phyloP scores from a whole-genome alignment of 768 basidiomycete genomes.

The Termitomyces sp. region DNA sequence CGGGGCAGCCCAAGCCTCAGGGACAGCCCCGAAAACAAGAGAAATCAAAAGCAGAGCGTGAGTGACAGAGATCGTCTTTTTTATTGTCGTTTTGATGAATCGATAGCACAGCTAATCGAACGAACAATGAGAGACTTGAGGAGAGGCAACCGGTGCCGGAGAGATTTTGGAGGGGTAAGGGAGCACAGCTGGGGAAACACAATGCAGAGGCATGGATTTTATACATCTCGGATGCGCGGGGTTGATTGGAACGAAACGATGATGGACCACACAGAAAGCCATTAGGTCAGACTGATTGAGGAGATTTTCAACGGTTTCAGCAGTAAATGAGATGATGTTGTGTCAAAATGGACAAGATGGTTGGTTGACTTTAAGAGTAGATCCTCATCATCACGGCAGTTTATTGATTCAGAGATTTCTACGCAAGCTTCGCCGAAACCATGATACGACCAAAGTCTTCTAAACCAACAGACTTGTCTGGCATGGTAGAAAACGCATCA shows the following conservation, averaged over 20 bases:
- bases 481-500: constrained; percentile 62
- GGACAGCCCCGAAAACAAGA: constrained; percentile 6
- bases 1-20: constrained; percentile 10
- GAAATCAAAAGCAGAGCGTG: constrained; percentile 10
- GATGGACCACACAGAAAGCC: too few species aligned
- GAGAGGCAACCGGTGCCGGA: constrained; percentile 17
- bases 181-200: constrained; percentile 14
- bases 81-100: not conserved
- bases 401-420: too few species aligned
- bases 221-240: not conserved
- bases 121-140: not conserved
- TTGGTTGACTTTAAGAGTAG: too few species aligned
- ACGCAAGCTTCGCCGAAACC: constrained; percentile 45
- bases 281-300: too few species aligned
- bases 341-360: too few species aligned
- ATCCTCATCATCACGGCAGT: too few species aligned
- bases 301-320: too few species aligned
- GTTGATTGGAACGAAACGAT: constrained; percentile 2
- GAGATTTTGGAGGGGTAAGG: constrained; percentile 10
- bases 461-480: constrained; percentile 64
- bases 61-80: constrained; percentile 12
- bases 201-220: not conserved
- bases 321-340: too few species aligned
- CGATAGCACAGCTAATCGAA: constrained; percentile 12
- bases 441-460: constrained; percentile 76